These are phyloP conservation scores for Taphrina flavorubra DNA, from an alignment of 1,139 yeast genomes.

Conservation along the genomic window DNA sequence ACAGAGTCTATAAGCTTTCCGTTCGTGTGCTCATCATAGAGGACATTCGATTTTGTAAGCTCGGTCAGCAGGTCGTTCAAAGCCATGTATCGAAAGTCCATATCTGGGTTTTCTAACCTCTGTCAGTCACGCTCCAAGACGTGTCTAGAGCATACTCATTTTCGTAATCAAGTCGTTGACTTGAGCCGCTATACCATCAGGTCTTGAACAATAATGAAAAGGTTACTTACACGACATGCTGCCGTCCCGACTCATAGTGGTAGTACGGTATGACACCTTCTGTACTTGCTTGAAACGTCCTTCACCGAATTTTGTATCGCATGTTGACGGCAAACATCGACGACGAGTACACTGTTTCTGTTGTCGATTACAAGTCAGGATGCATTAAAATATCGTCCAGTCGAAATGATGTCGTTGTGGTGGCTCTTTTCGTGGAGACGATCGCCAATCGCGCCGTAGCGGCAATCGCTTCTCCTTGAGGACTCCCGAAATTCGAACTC, in stretches of 20 bases:
- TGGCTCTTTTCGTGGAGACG: constrained; percentile 1
- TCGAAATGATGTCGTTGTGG: neutral
- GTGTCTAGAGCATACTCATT: constrained; percentile 14
- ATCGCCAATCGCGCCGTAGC: constrained; percentile 8
- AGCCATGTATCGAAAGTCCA: constrained; percentile 87
- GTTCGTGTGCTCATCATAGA: constrained; percentile 50
- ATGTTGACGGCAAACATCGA: neutral
- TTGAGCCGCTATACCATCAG: neutral
- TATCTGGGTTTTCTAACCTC: constrained; percentile 58
- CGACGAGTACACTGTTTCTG: no score
- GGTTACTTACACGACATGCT: constrained; percentile 12
- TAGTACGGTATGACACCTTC: no score
- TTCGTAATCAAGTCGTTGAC: constrained; percentile 17
- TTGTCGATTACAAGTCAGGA: no score
- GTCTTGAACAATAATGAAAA: neutral
- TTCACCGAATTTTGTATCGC: no score
- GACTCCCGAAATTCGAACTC: neutral
- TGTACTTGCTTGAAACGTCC: no score
- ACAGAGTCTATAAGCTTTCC: constrained; percentile 58
- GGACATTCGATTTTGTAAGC: constrained; percentile 50
- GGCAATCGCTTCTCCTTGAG: constrained; percentile 2
- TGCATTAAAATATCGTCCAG: no score
- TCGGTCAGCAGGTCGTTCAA: constrained; percentile 71
- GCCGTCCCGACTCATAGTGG: constrained; percentile 15
- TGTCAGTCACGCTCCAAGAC: no score